These are phyloP conservation scores for Candida sithepensis DNA, from an alignment of 805 yeast genomes.

Conservation along the genomic window DNA sequence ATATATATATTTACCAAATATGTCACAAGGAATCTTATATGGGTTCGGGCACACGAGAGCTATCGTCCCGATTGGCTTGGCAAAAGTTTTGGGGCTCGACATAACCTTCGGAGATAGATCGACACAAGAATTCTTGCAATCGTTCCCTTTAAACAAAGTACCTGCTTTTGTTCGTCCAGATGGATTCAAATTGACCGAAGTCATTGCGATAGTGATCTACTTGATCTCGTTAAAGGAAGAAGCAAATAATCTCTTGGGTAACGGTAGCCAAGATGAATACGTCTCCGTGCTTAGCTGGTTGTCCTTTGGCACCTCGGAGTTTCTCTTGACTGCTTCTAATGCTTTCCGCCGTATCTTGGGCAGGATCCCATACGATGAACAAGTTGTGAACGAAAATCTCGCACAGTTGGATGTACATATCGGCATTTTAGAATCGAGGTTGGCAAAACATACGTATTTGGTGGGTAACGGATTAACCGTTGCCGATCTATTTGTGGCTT, in stretches of 20 bases:
- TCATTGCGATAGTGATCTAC: conserved; percentile 60
- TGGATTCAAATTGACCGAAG: conserved; percentile 70
- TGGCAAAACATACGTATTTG: conserved; percentile 40
- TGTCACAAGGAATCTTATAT: conserved; percentile 35
- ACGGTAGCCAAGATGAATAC: conserved; percentile 56
- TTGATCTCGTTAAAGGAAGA: conserved; percentile 40
- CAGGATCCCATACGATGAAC: conserved; percentile 72
- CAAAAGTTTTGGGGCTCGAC: conserved; percentile 59
- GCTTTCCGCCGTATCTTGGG: conserved; percentile 65
- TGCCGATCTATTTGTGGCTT: conserved; percentile 43
- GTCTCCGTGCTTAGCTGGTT: conserved; percentile 73
- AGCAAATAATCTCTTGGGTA: conserved; percentile 47
- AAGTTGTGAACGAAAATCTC: conserved; percentile 34
- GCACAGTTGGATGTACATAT: conserved; percentile 38
- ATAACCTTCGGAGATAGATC: conserved; percentile 31
- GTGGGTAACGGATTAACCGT: conserved; percentile 44
- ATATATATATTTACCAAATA: conserved; percentile 4
- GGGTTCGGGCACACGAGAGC: conserved; percentile 30
- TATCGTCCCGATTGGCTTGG: conserved; percentile 36
- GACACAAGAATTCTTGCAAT: conserved; percentile 34
- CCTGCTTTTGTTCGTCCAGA: conserved; percentile 71
- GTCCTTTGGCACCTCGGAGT: conserved; percentile 70
- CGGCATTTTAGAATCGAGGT: conserved; percentile 52
- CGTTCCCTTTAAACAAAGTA: conserved; percentile 61
- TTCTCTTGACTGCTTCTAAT: conserved; percentile 42